Evolutionary conservation across 345 rosid species (phyloP).

Genomic region (Punica granatum): DNA sequence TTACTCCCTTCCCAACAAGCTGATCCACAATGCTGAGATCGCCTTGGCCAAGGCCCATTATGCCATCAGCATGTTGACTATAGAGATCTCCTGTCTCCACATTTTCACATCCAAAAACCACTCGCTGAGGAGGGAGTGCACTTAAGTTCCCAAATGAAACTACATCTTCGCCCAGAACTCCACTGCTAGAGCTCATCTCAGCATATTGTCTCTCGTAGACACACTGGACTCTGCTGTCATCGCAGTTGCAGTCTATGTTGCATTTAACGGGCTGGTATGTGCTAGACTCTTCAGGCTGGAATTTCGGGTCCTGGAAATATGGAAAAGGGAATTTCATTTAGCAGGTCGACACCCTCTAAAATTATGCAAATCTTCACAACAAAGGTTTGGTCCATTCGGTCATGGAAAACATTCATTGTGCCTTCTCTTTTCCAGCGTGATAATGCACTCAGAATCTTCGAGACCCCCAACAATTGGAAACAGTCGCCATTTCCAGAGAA

Average conservation of each 20-base stretch:
- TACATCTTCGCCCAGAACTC: constrained; percentile 75
- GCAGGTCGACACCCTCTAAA: neutral
- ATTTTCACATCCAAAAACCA: constrained; percentile 85
- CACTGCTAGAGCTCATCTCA: constrained; percentile 85
- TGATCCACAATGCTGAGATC: constrained; percentile 90
- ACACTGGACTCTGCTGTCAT: constrained; percentile 45
- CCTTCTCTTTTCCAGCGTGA: neutral
- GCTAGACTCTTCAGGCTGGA: constrained; percentile 65
- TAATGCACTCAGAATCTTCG: neutral
- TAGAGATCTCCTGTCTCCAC: constrained; percentile 87
- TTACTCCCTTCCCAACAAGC: constrained; percentile 70
- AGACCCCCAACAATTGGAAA: neutral
- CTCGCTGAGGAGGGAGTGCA: constrained; percentile 63
- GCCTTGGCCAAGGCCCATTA: constrained; percentile 90
- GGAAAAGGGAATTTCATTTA: neutral
- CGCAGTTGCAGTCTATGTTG: constrained; percentile 70
- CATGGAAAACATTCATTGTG: neutral
- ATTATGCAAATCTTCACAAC: neutral
- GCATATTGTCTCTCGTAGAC: constrained; percentile 85
- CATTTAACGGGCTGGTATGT: constrained; percentile 74
- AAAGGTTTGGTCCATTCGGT: neutral
- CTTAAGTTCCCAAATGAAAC: constrained; percentile 80
- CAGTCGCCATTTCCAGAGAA: neutral
- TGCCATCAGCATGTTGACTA: constrained; percentile 89
- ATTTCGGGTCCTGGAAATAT: constrained; percentile 64